phyloP scores from a whole-genome alignment of 2,329 filamentous ascomycete species.

The Falciphora oryzae region DNA sequence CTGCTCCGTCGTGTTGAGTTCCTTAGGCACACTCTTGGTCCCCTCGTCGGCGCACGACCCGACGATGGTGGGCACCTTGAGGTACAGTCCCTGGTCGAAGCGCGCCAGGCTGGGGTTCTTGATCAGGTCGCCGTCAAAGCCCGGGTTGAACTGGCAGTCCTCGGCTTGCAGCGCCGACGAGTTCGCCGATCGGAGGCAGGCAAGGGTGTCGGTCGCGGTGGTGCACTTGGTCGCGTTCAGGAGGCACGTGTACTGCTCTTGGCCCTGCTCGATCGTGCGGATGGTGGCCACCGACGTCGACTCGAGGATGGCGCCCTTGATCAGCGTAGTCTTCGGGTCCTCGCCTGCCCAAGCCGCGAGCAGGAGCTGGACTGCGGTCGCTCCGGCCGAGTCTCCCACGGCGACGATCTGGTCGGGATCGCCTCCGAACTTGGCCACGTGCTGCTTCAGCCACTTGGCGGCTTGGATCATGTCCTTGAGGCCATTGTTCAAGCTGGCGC shows the following conservation, averaged over 20 bases:
- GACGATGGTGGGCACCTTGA: slow-evolving; percentile 26
- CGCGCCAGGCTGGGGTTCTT: slow-evolving; percentile 12
- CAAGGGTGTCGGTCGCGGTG: slow-evolving; percentile 16
- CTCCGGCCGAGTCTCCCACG: slow-evolving; percentile 65
- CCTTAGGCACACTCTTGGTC: slow-evolving; percentile 27
- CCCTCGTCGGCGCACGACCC: slow-evolving; percentile 34
- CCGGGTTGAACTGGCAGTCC: slow-evolving; percentile 19
- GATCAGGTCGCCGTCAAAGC: slow-evolving; percentile 14
- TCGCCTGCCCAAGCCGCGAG: slow-evolving; percentile 48
- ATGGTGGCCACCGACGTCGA: slow-evolving; percentile 23
- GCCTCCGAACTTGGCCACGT: slow-evolving; percentile 63
- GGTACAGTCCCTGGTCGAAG: slow-evolving; percentile 42
- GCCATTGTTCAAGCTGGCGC: slow-evolving; percentile 40
- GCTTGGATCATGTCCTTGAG: slow-evolving; percentile 62
- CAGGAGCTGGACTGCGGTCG: slow-evolving; percentile 56
- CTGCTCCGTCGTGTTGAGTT: slow-evolving; percentile 25
- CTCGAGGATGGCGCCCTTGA: slow-evolving; percentile 43
- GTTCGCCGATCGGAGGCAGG: slow-evolving; percentile 17
- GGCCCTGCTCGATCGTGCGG: slow-evolving; percentile 17
- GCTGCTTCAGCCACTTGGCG: slow-evolving; percentile 60
- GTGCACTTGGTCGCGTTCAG: slow-evolving; percentile 15
- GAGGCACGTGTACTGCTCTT: slow-evolving; percentile 17
- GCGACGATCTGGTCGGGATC: slow-evolving; percentile 61
- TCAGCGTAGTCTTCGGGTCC: slow-evolving; percentile 33
- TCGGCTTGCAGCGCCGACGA: slow-evolving; percentile 18